Evolutionary conservation across 164 flowering plant genomes (phyloP).

Genomic region (Echeveria elegans): DNA sequence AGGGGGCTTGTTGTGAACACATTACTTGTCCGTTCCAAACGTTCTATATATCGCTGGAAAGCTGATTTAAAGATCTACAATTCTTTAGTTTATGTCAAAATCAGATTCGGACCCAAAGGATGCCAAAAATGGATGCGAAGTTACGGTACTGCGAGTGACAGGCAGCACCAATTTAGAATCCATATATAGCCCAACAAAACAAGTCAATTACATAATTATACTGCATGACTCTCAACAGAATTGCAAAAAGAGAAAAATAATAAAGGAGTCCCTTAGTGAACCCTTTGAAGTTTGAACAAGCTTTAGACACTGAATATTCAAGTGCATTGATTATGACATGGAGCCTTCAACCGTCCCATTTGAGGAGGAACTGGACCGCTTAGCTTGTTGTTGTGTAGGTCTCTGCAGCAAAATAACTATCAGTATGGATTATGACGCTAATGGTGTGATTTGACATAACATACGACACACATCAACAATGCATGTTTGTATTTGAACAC

Average conservation of each 20-base stretch:
- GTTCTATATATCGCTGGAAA: too few relatives aligned
- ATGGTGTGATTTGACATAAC: not conserved
- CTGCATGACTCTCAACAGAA: not conserved
- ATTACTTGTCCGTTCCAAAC: too few relatives aligned
- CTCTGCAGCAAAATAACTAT: constrained; percentile 47
- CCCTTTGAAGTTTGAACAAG: not conserved
- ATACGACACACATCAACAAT: not conserved
- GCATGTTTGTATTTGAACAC: not conserved
- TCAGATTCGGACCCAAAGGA: too few relatives aligned
- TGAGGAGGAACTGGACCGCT: constrained; percentile 97
- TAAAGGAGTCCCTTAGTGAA: not conserved
- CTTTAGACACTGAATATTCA: not conserved
- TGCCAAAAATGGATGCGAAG: too few relatives aligned
- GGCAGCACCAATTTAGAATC: too few relatives aligned
- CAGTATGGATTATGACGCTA: not conserved
- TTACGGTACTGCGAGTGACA: too few relatives aligned
- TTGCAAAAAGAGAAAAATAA: not conserved
- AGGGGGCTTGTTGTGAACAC: too few relatives aligned
- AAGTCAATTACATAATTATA: not conserved
- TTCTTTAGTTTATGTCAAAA: too few relatives aligned
- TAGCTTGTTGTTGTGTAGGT: constrained; percentile 93
- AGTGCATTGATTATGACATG: not conserved
- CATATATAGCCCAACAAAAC: too few relatives aligned
- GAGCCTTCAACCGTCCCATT: constrained; percentile 67
- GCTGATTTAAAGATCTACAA: too few relatives aligned